Base-by-base conservation (phyloP, 1,139 yeast genomes). In the Candida neerlandica region DNA sequence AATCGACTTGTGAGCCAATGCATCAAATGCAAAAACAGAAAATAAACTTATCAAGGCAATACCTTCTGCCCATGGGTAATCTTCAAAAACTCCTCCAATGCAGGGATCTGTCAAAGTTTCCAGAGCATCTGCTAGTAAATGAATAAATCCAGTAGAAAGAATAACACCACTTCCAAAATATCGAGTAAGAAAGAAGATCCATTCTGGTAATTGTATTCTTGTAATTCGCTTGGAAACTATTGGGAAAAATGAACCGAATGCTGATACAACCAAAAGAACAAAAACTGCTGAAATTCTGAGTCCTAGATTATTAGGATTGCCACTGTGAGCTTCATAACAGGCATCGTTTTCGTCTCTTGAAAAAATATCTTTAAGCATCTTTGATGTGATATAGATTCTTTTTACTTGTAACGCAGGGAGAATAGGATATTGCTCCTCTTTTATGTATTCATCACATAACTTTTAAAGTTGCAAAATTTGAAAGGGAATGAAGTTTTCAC, bases 121-220 rank as follows among this genome's bases (percentile, higher is more conserved):
- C 30, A 55, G 54, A 1, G 71, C 64, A 41, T 69, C 73, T 0
- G 71, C 71, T 32, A 70, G 53, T 32, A 70, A 56, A 49, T 70
- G 74, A 34, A 69, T 64, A 46, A 67, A 70, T 5, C 70, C 74
- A 3, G 74, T 70, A 6, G 73, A 69, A 5, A 69, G 61, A 49
- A 70, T 70, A 19, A 70, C 74, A 1, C 75, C 74, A 46, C 67
- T 63, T 4, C 75, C 75, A 32, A 70, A 54, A 51, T 63, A 68
- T 44, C 63, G 55, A 42, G 67, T 58, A 18, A 61, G 49, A 45
- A 66, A 69, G n/a, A n/a, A n/a, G n/a, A n/a, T n/a, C 64, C 67
- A 62, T 2, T 50, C 35, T 0, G 73, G 73, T 4, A 67, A 49
- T 18, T 55, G 56, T 14, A 68, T 55, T 29, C 49, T 58, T 16